Conservation (phyloP, 352 stramenopile genomes). For the Elongisporangium anandrum region DNA sequence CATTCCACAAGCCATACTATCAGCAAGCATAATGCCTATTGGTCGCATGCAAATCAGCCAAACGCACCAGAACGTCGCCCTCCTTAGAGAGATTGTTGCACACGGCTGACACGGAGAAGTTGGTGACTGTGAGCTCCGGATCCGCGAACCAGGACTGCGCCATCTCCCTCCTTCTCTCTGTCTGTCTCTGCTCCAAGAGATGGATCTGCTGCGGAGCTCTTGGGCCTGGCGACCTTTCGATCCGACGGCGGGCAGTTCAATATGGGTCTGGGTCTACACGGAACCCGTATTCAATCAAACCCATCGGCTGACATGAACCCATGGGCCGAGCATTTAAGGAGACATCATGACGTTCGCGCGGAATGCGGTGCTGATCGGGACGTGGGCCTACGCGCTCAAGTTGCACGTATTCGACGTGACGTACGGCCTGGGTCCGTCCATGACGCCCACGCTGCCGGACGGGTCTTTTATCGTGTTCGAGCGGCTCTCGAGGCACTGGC, state of each 20-base stretch:
- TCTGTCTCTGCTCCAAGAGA: not conserved
- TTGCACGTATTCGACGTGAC: conserved; percentile 70
- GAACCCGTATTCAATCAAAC: not conserved
- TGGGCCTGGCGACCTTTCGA: not conserved
- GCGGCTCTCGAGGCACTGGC: conserved; percentile 62
- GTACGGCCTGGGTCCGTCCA: conserved; percentile 83
- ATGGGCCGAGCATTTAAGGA: not conserved
- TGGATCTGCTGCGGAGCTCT: not conserved
- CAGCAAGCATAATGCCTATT: no score
- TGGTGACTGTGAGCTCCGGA: conserved; percentile 36
- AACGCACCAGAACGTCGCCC: conserved; percentile 32
- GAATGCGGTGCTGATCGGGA: conserved; percentile 50
- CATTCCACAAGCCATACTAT: no score
- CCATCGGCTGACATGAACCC: not conserved
- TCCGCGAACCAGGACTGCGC: conserved; percentile 42
- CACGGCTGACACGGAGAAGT: conserved; percentile 41
- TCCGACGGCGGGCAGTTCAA: not conserved
- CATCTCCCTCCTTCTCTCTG: conserved; percentile 11
- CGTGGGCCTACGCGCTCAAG: conserved; percentile 63
- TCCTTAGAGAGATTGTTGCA: conserved; percentile 54
- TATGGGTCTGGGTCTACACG: not conserved
- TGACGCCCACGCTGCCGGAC: conserved; percentile 75
- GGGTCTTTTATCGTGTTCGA: conserved; percentile 85
- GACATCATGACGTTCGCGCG: conserved; percentile 14
- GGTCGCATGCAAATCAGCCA: no score